These are phyloP conservation scores for Fusarium sp. DNA, from an alignment of 2,329 filamentous ascomycete genomes.

Conservation along the genomic window DNA sequence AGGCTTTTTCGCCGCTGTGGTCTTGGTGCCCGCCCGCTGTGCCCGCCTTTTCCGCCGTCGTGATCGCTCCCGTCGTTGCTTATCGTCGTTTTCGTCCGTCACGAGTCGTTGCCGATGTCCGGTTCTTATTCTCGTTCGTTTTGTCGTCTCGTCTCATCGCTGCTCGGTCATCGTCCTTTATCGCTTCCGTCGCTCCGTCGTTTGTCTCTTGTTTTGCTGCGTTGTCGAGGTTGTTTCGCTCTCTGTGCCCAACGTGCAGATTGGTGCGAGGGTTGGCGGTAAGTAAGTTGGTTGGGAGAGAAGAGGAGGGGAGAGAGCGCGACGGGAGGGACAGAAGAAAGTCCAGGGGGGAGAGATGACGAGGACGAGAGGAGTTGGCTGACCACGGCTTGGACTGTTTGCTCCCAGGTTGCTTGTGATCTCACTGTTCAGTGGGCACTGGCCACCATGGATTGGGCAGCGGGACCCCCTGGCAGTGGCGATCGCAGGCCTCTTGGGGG, in stretches of 20 bases:
- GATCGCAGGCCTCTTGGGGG: conserved; percentile 24
- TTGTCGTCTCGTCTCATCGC: background rate
- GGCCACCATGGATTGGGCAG: conserved; percentile 12
- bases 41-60: conserved; percentile 32
- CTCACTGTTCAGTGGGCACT: conserved; percentile 8
- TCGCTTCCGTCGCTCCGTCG: background rate
- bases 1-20: conserved; percentile 32
- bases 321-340: conserved; percentile 41
- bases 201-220: background rate
- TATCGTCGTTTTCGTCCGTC: conserved; percentile 34
- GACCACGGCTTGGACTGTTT: conserved; percentile 5
- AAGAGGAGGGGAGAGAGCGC: conserved; percentile 32
- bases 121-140: conserved; percentile 16
- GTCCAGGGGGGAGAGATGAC: conserved; percentile 30
- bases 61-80: conserved; percentile 31
- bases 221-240: background rate
- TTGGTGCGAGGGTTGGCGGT: conserved; percentile 29
- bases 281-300: conserved; percentile 29
- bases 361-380: conserved; percentile 23
- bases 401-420: conserved; percentile 8
- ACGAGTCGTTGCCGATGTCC: conserved; percentile 22
- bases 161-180: background rate
- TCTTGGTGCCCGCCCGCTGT: conserved; percentile 29
- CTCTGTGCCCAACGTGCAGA: conserved; percentile 19
- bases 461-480: conserved; percentile 34